These are phyloP conservation scores for Solanum paucissectum DNA, from an alignment of 257 asterid species.

Conservation along the genomic window DNA sequence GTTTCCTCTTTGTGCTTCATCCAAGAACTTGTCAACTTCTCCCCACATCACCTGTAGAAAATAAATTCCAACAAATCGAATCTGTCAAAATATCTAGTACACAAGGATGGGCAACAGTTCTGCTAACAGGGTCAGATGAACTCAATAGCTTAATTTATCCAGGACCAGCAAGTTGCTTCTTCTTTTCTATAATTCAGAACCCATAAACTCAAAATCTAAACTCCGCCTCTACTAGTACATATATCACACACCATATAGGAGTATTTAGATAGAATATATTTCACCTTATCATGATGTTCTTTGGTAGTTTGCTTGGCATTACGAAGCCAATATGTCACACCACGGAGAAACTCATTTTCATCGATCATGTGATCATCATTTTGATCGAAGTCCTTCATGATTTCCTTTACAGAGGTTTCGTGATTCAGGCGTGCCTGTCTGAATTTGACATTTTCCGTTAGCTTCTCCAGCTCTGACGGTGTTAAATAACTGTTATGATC, in stretches of 20 bases:
- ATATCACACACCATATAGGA: not conserved
- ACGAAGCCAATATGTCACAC: constrained; percentile 27
- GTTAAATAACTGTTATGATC: constrained; percentile 21
- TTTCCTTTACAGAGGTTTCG: constrained; percentile 6
- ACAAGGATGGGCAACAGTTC: not conserved
- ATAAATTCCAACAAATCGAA: not conserved
- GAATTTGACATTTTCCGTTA: constrained; percentile 8
- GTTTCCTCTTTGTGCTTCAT: constrained; percentile 11
- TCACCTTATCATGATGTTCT: not conserved
- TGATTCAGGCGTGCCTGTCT: not conserved
- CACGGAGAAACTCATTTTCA: constrained; percentile 24
- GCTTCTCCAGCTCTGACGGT: constrained; percentile 20
- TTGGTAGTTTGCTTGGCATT: not conserved
- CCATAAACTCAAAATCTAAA: not conserved
- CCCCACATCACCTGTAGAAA: constrained; percentile 27
- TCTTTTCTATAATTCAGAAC: not conserved
- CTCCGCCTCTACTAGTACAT: not conserved
- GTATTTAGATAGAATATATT: not conserved
- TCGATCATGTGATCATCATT: constrained; percentile 14
- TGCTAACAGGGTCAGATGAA: not conserved
- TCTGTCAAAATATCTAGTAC: not conserved
- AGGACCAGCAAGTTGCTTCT: not conserved
- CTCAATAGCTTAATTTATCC: not conserved
- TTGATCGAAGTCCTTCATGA: constrained; percentile 25
- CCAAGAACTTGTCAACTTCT: constrained; percentile 20